Percentiles rank a stretch among this genome's conserved stretches.
Evolutionary conservation across 1,139 yeast genomes (phyloP).

Genomic region (Pichia norvegensis): DNA sequence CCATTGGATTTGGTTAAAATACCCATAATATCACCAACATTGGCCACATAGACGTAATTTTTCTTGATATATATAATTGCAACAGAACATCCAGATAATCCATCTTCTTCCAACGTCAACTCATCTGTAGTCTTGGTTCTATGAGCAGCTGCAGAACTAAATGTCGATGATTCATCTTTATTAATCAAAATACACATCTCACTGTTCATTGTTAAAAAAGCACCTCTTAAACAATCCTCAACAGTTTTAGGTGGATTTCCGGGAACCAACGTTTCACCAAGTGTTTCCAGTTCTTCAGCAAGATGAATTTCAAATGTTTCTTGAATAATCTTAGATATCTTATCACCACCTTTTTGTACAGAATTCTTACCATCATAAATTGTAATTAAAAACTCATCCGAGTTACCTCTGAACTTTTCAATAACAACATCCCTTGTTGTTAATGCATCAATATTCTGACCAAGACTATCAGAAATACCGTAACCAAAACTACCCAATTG

Average conservation of each 20-base stretch:
- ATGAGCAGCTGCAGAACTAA: constrained; percentile 31
- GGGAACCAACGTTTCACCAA: constrained; percentile 39
- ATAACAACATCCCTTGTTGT: constrained; percentile 78
- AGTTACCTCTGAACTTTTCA: constrained; percentile 82
- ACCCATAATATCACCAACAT: constrained; percentile 86
- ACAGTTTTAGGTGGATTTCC: constrained; percentile 37
- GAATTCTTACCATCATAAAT: constrained; percentile 77
- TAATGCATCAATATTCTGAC: constrained; percentile 50
- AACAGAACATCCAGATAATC: constrained; percentile 78
- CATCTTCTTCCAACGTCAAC: constrained; percentile 49
- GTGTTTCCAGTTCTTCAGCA: constrained; percentile 52
- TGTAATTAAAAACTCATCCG: constrained; percentile 62
- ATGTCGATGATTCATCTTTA: constrained; percentile 27
- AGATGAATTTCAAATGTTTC: constrained; percentile 59
- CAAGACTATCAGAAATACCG: constrained; percentile 88
- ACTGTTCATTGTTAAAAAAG: constrained; percentile 72
- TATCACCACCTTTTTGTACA: constrained; percentile 52
- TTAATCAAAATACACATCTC: constrained; percentile 52
- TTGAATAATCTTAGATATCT: constrained; percentile 67
- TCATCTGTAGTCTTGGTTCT: constrained; percentile 31
- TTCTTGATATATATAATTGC: constrained; percentile 75
- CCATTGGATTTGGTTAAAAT: constrained; percentile 76
- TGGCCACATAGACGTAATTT: constrained; percentile 67
- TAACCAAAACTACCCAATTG: constrained; percentile 70
- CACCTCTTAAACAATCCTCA: constrained; percentile 67